Base-by-base conservation (phyloP, 192 early-diverging fungal species). In the Backusella parvicylindrica region DNA sequence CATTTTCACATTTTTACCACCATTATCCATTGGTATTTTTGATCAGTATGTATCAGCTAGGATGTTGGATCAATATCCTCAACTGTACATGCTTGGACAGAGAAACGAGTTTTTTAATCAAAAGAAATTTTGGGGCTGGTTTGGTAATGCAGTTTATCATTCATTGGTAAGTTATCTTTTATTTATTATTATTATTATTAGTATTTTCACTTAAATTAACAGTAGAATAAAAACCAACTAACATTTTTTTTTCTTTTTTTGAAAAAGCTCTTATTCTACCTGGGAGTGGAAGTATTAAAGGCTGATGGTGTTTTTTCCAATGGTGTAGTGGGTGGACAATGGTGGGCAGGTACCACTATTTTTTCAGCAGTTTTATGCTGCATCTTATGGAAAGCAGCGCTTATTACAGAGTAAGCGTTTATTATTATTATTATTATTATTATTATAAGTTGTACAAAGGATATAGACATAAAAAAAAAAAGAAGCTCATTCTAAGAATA, bases 21-120 rank as follows among this genome's bases (percentile, higher is more conserved):
- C 98, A 1, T 86, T 98, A 77, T 93, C 91, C 21, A 95, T 99
- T 64, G 98, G 98, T 69, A 91, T 98, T n/a, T 99, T 99, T 86
- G 98, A 99, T 82, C 96, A 97, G 81, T 95, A 91, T 80, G 89
- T 97, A 31, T 93, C 90, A 65, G 94, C 96, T 43, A 89, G 98
- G 73, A 95, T 95, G 87, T 81, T 99, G 30, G 97, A 99, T 80
- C 90, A 92, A 23, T 99, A 99, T 80, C 98, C 98, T 11, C 97
- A 99, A 86, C 90, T 99, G 90, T 99, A 99, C 81, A 90, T 90
- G 89, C 86, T 94, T 47, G 92, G 92, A 21, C 87, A 90, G 79
- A 84, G 79, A 36, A 88, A 86, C 50, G 88, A 89, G 74, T 94
- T 93, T 70, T 94, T 98, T 85, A 97, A 97, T 83, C 91, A 92